Conservation (phyloP, 768 basidiomycete species). For the Tylopilus vinaceipallidus region DNA sequence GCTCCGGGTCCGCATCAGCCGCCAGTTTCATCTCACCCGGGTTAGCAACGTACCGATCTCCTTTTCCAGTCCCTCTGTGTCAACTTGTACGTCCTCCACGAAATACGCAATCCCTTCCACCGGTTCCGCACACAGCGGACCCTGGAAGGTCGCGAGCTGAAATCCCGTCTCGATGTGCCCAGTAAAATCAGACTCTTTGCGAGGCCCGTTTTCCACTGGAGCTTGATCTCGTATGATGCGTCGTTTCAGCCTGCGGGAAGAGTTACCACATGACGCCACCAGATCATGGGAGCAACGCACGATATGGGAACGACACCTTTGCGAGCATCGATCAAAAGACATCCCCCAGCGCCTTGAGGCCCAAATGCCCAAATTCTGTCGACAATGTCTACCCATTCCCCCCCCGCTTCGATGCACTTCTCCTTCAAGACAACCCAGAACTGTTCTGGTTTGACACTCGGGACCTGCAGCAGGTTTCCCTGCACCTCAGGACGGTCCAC, state of each 20-base stretch:
- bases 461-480: conserved; percentile 58
- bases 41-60: conserved; percentile 56
- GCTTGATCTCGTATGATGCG: conserved; percentile 42
- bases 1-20: conserved; percentile 15
- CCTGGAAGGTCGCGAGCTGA: conserved; percentile 91
- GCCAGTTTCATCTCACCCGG: conserved; percentile 1
- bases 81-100: conserved; percentile 71
- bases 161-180: conserved; percentile 89
- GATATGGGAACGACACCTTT: conserved; percentile 46
- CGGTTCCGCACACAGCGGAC: conserved; percentile 93
- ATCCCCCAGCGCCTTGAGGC: conserved; percentile 82
- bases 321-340: conserved; percentile 78
- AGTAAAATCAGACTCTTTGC: conserved; percentile 60
- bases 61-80: conserved; percentile 54
- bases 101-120: conserved; percentile 92
- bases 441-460: conserved; percentile 65
- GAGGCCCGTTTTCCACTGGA: conserved; percentile 33
- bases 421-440: conserved; percentile 76
- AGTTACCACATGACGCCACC: conserved; percentile 5
- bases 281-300: conserved; percentile 40
- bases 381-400: conserved; percentile 73
- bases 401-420: conserved; percentile 62
- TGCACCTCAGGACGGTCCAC: conserved; percentile 43
- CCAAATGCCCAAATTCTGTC: conserved; percentile 91
- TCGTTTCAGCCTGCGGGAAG: conserved; percentile 45